Conservation (phyloP, 2,329 filamentous ascomycete species). For the Colletotrichum sp. region DNA sequence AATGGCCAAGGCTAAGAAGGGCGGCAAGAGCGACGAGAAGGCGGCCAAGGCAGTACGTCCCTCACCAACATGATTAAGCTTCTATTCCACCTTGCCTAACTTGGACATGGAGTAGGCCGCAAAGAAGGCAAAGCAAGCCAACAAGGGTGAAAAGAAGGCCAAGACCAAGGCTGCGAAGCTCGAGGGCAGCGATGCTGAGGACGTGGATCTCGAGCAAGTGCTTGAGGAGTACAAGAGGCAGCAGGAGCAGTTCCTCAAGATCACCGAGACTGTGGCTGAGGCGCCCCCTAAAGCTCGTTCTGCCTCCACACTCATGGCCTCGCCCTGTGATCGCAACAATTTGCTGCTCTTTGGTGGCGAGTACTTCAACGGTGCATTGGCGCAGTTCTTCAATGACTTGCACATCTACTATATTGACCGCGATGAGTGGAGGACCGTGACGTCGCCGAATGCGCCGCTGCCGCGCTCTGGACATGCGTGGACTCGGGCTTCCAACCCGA, state of each 20-base stretch:
- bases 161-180: slow-evolving; percentile 73
- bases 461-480: slow-evolving; percentile 94
- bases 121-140: slow-evolving; percentile 81
- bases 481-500: slow-evolving; percentile 86
- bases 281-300: slow-evolving; percentile 79
- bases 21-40: slow-evolving; percentile 47
- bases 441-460: slow-evolving; percentile 87
- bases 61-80: not conserved
- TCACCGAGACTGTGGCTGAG: slow-evolving; percentile 79
- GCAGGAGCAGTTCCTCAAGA: slow-evolving; percentile 92
- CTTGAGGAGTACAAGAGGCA: slow-evolving; percentile 91
- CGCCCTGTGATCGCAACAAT: slow-evolving; percentile 85
- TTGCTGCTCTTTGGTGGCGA: slow-evolving; percentile 93
- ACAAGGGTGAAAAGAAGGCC: slow-evolving; percentile 86
- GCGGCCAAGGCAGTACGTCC: slow-evolving; percentile 52
- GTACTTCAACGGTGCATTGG: slow-evolving; percentile 91
- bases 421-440: slow-evolving; percentile 90
- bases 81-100: slow-evolving; percentile 25
- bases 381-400: slow-evolving; percentile 72
- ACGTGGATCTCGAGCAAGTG: slow-evolving; percentile 91
- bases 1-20: slow-evolving; percentile 61
- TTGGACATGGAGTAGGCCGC: slow-evolving; percentile 47
- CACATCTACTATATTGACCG: slow-evolving; percentile 78
- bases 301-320: slow-evolving; percentile 83
- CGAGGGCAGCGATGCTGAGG: slow-evolving; percentile 87